Evolutionary conservation across 1,139 yeast species (phyloP), one percentile per base, ranked within the genome.

Genomic region (Petasospora rhodanensis): DNA sequence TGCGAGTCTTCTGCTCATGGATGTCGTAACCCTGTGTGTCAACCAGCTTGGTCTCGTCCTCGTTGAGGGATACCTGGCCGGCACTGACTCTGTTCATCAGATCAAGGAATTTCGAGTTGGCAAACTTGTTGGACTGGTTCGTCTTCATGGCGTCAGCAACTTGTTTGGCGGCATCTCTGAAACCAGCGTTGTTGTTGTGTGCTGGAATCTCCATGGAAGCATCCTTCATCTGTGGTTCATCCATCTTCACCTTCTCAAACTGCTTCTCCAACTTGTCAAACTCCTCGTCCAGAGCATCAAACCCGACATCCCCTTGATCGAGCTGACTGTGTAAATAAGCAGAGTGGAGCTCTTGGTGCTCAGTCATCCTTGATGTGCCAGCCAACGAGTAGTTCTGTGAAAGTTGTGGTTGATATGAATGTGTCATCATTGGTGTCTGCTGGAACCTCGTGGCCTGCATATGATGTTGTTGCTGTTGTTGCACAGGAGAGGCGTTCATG

Each of bases 1-100:
- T 13, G 13, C 26, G 29, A 3, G 35, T 11, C 3, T 34, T 9
- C 18, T 35, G 31, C 20, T 39, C 37, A 29, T 56, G 51, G 5
- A 61, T 54, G 41, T 61, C 66, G 21, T 46, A 40, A 2, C 69
- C 67, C 16, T 44, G 32, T 4, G 42, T 24, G 35, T 54, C 50
- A n/a, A 55, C 43, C 2, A 55, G 34, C 21, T 46, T 47, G 8
- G 52, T 44, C 14, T 54, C 55, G 12, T 46, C 49, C 2, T 48
- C 37, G n/a, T 45, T 43, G 7, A 55, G 32, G 12, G 40, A 43
- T 18, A 55, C 50, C 25, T 52, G 32, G 2, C 56, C 55, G 4
- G 40, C 35, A 8, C 51, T 38, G 6, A 55, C 52, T 28, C 37
- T 35, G 14, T 41, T 43, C 59, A 55, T 55, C 20, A 55, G 26